phyloP scores from a whole-genome alignment of 768 basidiomycete species.

The Podaxis sp. region DNA sequence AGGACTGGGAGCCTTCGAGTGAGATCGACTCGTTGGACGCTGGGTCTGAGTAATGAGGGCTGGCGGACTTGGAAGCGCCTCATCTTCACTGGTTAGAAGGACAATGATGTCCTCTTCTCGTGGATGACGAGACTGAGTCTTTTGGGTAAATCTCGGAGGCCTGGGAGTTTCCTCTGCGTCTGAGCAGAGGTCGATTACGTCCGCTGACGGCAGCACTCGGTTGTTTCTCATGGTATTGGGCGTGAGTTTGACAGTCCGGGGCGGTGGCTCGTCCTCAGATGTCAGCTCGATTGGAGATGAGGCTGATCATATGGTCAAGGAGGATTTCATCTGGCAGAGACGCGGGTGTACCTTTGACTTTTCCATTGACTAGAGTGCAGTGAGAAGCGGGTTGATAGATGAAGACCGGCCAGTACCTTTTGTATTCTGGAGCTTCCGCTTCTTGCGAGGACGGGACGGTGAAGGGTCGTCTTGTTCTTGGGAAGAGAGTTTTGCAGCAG shows the following conservation, averaged over 20 bases:
- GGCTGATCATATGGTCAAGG: slow-evolving; percentile 3
- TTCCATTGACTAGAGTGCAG: background rate
- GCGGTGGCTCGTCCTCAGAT: slow-evolving; percentile 17
- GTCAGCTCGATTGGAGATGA: slow-evolving; percentile 11
- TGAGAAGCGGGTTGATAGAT: background rate
- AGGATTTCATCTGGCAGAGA: background rate
- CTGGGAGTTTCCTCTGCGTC: slow-evolving; percentile 16
- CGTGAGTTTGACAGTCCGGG: slow-evolving; percentile 11
- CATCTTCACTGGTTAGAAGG: slow-evolving; percentile 21
- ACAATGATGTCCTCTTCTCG: slow-evolving; percentile 16
- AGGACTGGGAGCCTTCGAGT: background rate
- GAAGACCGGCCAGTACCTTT: background rate
- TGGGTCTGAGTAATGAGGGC: no score
- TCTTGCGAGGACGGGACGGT: background rate
- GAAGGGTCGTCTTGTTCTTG: background rate
- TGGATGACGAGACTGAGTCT: background rate
- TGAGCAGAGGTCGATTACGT: slow-evolving; percentile 27
- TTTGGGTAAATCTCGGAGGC: background rate
- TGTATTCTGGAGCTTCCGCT: background rate
- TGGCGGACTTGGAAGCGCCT: background rate
- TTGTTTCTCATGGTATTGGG: background rate
- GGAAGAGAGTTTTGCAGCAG: background rate
- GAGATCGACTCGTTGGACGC: background rate
- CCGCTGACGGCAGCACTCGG: background rate
- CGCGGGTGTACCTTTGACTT: slow-evolving; percentile 6